A percentile compares a stretch with the other conserved stretches of the same genome.
Evolutionary conservation across 306 rosid species (phyloP).

Genomic region (Canavalia gladiata): DNA sequence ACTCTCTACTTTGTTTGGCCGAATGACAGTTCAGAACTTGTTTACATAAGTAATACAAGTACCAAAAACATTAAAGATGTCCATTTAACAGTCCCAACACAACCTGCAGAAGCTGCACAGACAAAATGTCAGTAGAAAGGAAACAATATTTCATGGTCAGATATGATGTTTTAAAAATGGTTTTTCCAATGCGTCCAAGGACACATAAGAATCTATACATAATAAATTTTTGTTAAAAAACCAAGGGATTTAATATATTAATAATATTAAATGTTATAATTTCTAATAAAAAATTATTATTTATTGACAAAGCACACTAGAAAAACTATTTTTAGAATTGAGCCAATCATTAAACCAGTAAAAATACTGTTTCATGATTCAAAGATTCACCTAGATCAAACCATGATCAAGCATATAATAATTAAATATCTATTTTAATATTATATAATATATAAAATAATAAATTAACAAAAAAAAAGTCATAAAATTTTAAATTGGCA

Average conservation of each 20-base stretch:
- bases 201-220: too few species aligned
- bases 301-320: too few species aligned
- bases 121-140: constrained; percentile 8
- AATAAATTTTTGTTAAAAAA: too few species aligned
- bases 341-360: too few species aligned
- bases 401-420: not conserved
- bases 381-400: not conserved
- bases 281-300: too few species aligned
- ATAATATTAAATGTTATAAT: too few species aligned
- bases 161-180: not conserved
- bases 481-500: not conserved
- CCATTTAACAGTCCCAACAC: constrained; percentile 49
- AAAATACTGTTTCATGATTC: too few species aligned
- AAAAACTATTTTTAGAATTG: too few species aligned
- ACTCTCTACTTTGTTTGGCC: constrained; percentile 51
- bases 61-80: constrained; percentile 52
- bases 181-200: too few species aligned
- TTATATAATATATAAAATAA: not conserved
- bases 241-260: too few species aligned
- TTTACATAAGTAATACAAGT: constrained; percentile 60
- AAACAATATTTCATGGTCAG: not conserved
- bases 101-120: constrained; percentile 73
- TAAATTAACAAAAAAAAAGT: not conserved
- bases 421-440: not conserved
- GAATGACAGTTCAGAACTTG: constrained; percentile 49